Percentiles rank a stretch among this genome's conserved stretches.
These are phyloP conservation scores for Schwanniomyces occidentalis DNA, from an alignment of 805 yeast genomes.

Conservation along the genomic window DNA sequence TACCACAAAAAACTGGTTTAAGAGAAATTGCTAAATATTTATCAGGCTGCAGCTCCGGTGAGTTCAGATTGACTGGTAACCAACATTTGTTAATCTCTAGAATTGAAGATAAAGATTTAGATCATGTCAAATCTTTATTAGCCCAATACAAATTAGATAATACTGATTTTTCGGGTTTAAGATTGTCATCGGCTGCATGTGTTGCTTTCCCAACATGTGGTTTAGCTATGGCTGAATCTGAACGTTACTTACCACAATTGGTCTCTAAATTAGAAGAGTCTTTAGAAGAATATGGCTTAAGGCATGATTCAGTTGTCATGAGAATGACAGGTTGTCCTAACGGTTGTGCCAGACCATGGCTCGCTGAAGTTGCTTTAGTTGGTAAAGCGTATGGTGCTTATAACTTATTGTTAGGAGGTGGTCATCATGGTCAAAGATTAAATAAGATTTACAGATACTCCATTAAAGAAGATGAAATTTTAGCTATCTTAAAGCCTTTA, in stretches of 20 bases:
- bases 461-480: slow-evolving; percentile 85
- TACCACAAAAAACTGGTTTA: slow-evolving; percentile 88
- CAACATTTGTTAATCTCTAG: slow-evolving; percentile 84
- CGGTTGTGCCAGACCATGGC: slow-evolving; percentile 98
- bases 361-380: slow-evolving; percentile 92
- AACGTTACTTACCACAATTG: slow-evolving; percentile 83
- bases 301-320: slow-evolving; percentile 93
- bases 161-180: slow-evolving; percentile 75
- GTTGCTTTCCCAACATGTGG: slow-evolving; percentile 99
- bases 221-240: slow-evolving; percentile 97
- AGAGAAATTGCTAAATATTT: slow-evolving; percentile 73
- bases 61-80: slow-evolving; percentile 93
- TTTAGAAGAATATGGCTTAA: slow-evolving; percentile 86
- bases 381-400: slow-evolving; percentile 95
- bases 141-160: slow-evolving; percentile 80
- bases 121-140: slow-evolving; percentile 60
- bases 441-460: slow-evolving; percentile 88
- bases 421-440: slow-evolving; percentile 88
- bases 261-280: slow-evolving; percentile 81
- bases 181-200: slow-evolving; percentile 93
- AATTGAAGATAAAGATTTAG: slow-evolving; percentile 68
- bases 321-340: slow-evolving; percentile 99
- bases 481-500: slow-evolving; percentile 74
- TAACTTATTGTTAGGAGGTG: slow-evolving; percentile 94
- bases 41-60: slow-evolving; percentile 61